phyloP scores from a whole-genome alignment of 2,329 filamentous ascomycete genomes.

The Beauveria brongniartii region DNA sequence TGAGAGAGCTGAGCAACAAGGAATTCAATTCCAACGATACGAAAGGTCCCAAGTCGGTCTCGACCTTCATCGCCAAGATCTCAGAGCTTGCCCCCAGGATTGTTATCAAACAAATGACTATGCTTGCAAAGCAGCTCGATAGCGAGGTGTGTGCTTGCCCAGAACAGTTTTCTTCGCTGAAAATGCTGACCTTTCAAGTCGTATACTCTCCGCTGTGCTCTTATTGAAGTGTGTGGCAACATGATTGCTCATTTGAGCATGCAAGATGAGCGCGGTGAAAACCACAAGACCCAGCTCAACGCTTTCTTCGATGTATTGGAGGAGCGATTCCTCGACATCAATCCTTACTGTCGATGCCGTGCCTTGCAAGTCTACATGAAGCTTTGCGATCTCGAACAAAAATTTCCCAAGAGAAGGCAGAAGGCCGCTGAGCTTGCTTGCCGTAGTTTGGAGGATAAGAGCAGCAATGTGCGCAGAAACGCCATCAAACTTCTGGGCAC shows the following conservation, averaged over 20 bases:
- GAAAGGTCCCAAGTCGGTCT: slow-evolving; percentile 91
- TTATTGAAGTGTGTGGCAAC: slow-evolving; percentile 96
- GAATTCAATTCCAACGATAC: slow-evolving; percentile 97
- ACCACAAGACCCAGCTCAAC: slow-evolving; percentile 89
- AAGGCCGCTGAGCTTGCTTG: slow-evolving; percentile 79
- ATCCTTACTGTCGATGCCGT: slow-evolving; percentile 89
- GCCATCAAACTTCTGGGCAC: slow-evolving; percentile 86
- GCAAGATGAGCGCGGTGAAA: slow-evolving; percentile 84
- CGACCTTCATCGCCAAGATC: slow-evolving; percentile 83
- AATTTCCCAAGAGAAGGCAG: slow-evolving; percentile 88
- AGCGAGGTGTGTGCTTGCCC: slow-evolving; percentile 60
- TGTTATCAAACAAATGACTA: slow-evolving; percentile 95
- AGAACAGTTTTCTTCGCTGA: fast-evolving
- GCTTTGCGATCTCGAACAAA: slow-evolving; percentile 89
- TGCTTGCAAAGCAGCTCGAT: slow-evolving; percentile 88
- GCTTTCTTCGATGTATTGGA: slow-evolving; percentile 96
- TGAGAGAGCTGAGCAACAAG: slow-evolving; percentile 92
- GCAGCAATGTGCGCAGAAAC: slow-evolving; percentile 91
- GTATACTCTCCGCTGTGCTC: slow-evolving; percentile 83
- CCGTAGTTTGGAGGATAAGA: slow-evolving; percentile 91
- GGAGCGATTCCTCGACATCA: slow-evolving; percentile 91
- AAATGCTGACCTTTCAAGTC: slow-evolving; percentile 46
- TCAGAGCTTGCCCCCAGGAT: slow-evolving; percentile 86
- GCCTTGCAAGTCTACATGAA: slow-evolving; percentile 89
- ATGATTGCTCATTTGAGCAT: slow-evolving; percentile 85